Percentiles rank a stretch among this genome's conserved stretches.
phyloP scores from a whole-genome alignment of 2,329 filamentous ascomycete species.

The Ophiostoma angusticollis region DNA sequence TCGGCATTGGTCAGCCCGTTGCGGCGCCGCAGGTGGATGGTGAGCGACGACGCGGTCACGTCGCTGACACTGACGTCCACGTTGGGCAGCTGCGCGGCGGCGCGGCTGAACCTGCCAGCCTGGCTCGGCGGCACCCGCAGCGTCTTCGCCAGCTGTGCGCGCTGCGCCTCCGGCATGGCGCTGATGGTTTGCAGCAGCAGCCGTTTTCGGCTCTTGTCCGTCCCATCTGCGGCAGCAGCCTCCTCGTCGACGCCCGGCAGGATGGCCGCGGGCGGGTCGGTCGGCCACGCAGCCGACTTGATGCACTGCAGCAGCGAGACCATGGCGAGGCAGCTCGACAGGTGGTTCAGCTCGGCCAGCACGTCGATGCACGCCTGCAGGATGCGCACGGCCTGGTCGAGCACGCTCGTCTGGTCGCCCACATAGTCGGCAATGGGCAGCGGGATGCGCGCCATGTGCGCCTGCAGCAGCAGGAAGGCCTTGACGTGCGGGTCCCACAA shows the following conservation, averaged over 20 bases:
- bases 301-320: constrained; percentile 79
- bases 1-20: constrained; percentile 55
- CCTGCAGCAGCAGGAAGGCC: constrained; percentile 83
- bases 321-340: constrained; percentile 68
- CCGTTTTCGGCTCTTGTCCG: neutral
- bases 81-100: constrained; percentile 54
- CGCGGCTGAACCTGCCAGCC: constrained; percentile 40
- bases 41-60: constrained; percentile 48
- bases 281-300: constrained; percentile 85
- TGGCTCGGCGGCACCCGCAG: constrained; percentile 36
- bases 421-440: constrained; percentile 96
- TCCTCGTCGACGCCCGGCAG: constrained; percentile 53
- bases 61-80: constrained; percentile 49
- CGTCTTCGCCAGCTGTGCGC: constrained; percentile 33
- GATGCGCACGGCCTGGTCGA: constrained; percentile 95
- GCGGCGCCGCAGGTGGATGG: constrained; percentile 49
- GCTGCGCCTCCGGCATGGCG: constrained; percentile 22
- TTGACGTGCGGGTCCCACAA: constrained; percentile 99
- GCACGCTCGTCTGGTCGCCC: constrained; percentile 76
- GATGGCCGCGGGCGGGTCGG: constrained; percentile 65
- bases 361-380: constrained; percentile 92
- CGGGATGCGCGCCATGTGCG: constrained; percentile 84
- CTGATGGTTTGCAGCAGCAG: constrained; percentile 28
- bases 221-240: neutral
- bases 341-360: constrained; percentile 73